phyloP scores from a whole-genome alignment of 2,329 filamentous ascomycete genomes.

The Mollisia scopiformis region DNA sequence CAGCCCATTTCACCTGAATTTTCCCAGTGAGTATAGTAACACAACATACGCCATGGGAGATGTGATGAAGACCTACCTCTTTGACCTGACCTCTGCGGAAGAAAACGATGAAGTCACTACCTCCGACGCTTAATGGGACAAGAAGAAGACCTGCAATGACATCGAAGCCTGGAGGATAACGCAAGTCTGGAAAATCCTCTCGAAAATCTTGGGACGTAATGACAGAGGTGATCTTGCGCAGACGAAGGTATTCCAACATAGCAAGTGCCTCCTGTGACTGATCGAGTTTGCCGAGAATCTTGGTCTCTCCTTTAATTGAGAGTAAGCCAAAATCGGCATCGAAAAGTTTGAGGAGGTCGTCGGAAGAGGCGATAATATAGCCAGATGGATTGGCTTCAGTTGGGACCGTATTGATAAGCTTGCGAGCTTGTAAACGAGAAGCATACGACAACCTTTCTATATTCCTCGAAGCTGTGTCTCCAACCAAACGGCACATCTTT shows the following conservation, averaged over 20 bases:
- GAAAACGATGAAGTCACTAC: conserved; percentile 87
- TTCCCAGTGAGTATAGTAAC: no score
- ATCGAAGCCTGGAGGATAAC: conserved; percentile 78
- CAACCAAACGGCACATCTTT: conserved; percentile 88
- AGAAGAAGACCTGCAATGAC: conserved; percentile 78
- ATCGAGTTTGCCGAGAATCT: conserved; percentile 75
- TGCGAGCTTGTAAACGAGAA: conserved; percentile 80
- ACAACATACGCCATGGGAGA: no score
- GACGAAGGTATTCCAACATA: conserved; percentile 81
- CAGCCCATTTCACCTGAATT: conserved; percentile 80
- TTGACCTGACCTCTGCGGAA: conserved; percentile 78
- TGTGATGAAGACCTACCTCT: no score
- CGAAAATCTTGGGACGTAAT: conserved; percentile 76
- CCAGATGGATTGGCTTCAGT: conserved; percentile 82
- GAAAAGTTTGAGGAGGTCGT: conserved; percentile 82
- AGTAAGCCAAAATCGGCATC: conserved; percentile 85
- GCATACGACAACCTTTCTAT: conserved; percentile 88
- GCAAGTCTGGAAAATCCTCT: conserved; percentile 79
- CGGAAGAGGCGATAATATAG: conserved; percentile 88
- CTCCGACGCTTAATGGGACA: conserved; percentile 76
- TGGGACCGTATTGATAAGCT: conserved; percentile 84
- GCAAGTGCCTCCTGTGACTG: conserved; percentile 83
- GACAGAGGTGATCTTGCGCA: conserved; percentile 75
- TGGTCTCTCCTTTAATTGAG: conserved; percentile 86
- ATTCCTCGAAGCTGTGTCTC: conserved; percentile 83